These are phyloP conservation scores for Solanum peruvianum DNA, from an alignment of 257 asterid species.

Conservation along the genomic window DNA sequence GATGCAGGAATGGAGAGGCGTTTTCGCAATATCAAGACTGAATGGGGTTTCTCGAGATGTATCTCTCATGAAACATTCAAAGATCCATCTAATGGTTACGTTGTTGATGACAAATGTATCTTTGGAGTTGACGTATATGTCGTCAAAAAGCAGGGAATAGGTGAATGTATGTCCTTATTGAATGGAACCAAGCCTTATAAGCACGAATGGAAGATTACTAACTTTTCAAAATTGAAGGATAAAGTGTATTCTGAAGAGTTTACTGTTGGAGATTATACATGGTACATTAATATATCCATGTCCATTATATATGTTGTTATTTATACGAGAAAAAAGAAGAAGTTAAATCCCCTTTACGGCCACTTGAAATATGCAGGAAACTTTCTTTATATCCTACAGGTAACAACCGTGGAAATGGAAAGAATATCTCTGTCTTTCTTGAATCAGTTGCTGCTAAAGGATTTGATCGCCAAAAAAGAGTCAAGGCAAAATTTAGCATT, in stretches of 20 bases:
- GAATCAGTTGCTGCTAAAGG: neutral
- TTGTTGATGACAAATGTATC: neutral
- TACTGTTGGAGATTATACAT: neutral
- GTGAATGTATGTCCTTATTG: neutral
- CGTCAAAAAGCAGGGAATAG: neutral
- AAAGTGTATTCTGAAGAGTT: neutral
- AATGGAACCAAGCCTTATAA: neutral
- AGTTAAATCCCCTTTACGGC: neutral
- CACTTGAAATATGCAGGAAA: neutral
- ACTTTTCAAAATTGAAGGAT: neutral
- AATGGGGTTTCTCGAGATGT: too few species aligned
- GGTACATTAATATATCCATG: neutral
- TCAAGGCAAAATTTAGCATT: neutral
- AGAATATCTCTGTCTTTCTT: neutral
- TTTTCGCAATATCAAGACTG: too few species aligned
- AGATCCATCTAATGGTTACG: neutral
- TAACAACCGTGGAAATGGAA: neutral
- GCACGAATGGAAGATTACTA: neutral
- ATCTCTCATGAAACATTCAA: neutral
- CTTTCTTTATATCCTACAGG: neutral
- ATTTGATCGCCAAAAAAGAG: neutral
- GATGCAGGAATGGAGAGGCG: neutral
- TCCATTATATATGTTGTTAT: too few species aligned
- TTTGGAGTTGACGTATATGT: neutral
- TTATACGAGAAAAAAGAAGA: too few species aligned